Conservation (phyloP, 2,329 filamentous ascomycete genomes). For the Sphaerulina vaccinii region DNA sequence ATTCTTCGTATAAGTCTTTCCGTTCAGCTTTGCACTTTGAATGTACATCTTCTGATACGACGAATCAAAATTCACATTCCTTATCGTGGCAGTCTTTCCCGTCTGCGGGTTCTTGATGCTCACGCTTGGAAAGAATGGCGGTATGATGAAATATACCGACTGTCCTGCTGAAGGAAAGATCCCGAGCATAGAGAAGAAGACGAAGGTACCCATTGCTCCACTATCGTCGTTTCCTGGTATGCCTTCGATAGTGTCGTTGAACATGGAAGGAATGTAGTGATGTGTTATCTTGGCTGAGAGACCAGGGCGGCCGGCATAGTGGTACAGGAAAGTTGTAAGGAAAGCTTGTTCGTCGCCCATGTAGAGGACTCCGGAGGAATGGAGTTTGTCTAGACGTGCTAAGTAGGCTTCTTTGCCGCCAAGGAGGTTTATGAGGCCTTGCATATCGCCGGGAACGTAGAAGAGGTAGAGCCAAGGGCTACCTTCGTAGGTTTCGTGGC, state of each 20-base stretch:
- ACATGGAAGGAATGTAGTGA: constrained; percentile 59
- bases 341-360: constrained; percentile 35
- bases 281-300: constrained; percentile 60
- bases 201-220: constrained; percentile 70
- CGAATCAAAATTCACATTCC: constrained; percentile 48
- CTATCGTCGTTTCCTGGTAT: constrained; percentile 70
- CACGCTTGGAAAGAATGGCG: constrained; percentile 62
- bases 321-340: constrained; percentile 58
- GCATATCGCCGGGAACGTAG: constrained; percentile 26
- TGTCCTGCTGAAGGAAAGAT: constrained; percentile 68
- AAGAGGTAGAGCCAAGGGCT: constrained; percentile 26
- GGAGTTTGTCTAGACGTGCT: constrained; percentile 55
- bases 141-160: constrained; percentile 49
- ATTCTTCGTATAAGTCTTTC: constrained; percentile 58
- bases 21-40: constrained; percentile 66
- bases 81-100: constrained; percentile 50
- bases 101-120: constrained; percentile 57
- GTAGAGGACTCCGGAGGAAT: constrained; percentile 50
- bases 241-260: constrained; percentile 55
- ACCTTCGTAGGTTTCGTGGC: constrained; percentile 26
- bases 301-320: constrained; percentile 64
- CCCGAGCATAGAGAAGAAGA: constrained; percentile 68
- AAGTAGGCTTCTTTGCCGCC: constrained; percentile 23
- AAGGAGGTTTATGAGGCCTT: constrained; percentile 20
- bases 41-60: constrained; percentile 54